Evolutionary conservation across 73 alveolate species (phyloP).

Genomic region (Paramecium biaurelia): DNA sequence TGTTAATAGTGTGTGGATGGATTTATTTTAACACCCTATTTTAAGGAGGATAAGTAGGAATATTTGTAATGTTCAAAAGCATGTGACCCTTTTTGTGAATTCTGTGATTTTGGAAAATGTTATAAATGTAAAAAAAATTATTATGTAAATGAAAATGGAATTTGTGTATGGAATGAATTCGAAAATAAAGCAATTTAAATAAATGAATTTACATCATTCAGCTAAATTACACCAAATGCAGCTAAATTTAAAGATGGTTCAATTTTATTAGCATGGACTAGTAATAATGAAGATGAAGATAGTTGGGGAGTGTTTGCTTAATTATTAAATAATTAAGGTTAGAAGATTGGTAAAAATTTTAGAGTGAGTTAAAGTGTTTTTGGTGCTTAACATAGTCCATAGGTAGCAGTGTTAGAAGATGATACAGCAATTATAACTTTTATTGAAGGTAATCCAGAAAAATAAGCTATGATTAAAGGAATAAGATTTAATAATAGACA

Average conservation of each 20-base stretch:
- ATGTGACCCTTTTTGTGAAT: not conserved
- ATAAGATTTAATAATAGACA: not conserved
- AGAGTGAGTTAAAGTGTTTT: not conserved
- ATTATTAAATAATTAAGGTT: not conserved
- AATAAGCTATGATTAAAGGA: not conserved
- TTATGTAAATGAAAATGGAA: not conserved
- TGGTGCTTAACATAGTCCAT: not conserved
- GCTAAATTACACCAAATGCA: not conserved
- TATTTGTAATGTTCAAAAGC: not conserved
- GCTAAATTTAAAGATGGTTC: not conserved
- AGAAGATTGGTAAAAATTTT: not conserved
- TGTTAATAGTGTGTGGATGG: not conserved
- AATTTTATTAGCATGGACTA: not conserved
- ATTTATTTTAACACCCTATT: not conserved
- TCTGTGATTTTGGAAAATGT: not conserved
- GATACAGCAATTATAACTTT: not conserved
- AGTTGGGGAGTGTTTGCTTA: conserved; percentile 8
- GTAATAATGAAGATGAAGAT: not conserved
- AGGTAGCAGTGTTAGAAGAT: not conserved
- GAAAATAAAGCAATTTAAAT: not conserved
- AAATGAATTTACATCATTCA: not conserved
- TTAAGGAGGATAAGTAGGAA: not conserved
- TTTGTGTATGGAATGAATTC: not conserved
- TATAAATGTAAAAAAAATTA: not conserved
- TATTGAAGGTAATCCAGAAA: conserved; percentile 12